A percentile compares a stretch with the other conserved stretches of the same genome.
These are phyloP conservation scores for Mallotus japonicus DNA, from an alignment of 441 rosid genomes.

Conservation along the genomic window DNA sequence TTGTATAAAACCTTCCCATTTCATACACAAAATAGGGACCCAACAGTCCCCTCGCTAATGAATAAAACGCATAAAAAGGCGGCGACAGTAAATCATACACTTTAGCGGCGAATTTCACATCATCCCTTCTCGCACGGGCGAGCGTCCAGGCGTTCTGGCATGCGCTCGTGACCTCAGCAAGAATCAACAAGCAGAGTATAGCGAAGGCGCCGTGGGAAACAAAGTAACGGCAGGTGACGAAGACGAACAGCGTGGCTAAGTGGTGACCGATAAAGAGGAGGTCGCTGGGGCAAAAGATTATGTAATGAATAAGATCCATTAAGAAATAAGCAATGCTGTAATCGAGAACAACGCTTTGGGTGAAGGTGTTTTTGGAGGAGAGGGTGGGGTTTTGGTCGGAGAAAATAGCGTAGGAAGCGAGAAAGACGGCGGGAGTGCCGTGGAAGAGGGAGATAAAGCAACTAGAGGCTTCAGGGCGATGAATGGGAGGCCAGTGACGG, in stretches of 20 bases:
- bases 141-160: conserved; percentile 92
- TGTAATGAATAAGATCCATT: conserved; percentile 71
- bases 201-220: conserved; percentile 72
- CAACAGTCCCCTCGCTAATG: conserved; percentile 57
- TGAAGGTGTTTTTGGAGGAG: conserved; percentile 51
- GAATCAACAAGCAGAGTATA: conserved; percentile 53
- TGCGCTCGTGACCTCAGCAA: conserved; percentile 85
- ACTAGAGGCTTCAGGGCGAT: conserved; percentile 80
- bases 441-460: conserved; percentile 79
- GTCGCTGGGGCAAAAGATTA: conserved; percentile 62
- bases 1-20: conserved; percentile 55
- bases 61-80: conserved; percentile 69
- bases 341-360: conserved; percentile 66
- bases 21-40: conserved; percentile 61
- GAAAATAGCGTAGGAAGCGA: conserved; percentile 55
- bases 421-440: conserved; percentile 69
- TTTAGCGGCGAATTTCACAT: conserved; percentile 44
- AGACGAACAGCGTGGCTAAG: conserved; percentile 76
- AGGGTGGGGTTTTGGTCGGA: conserved; percentile 46
- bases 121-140: conserved; percentile 47
- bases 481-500: conserved; percentile 52
- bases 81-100: conserved; percentile 49
- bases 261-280: conserved; percentile 85
- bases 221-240: conserved; percentile 70
- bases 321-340: conserved; percentile 80